Conservation (phyloP, 176 grass and related monocot species). For the Musa schizocarpa region DNA sequence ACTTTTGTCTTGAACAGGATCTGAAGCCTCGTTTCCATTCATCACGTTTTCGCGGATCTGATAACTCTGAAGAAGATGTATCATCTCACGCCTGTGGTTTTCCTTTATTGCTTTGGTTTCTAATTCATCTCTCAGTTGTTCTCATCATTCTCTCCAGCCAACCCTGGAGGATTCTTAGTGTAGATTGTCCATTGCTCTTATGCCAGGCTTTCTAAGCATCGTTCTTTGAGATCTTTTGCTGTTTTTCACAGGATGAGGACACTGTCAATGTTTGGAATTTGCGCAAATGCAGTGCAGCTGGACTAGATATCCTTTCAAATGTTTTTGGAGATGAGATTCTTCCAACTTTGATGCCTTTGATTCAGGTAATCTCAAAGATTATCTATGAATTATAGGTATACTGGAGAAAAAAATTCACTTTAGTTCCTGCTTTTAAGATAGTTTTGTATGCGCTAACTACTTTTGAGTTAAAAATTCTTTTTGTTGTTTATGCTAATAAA, state of each 20-base stretch:
- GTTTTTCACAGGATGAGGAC: conserved; percentile 69
- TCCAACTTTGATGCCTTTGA: conserved; percentile 92
- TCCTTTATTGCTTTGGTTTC: conserved; percentile 9
- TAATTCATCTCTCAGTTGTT: no score
- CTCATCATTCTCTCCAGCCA: background rate
- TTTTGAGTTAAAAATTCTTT: no score
- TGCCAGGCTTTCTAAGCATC: background rate
- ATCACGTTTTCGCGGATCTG: conserved; percentile 90
- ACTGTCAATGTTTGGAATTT: conserved; percentile 95
- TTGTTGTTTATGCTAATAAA: no score
- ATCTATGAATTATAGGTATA: background rate
- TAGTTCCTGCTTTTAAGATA: no score
- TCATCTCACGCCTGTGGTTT: conserved; percentile 22
- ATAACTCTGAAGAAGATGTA: conserved; percentile 69
- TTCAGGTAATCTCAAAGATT: conserved; percentile 47
- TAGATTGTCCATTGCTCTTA: background rate
- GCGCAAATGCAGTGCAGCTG: conserved; percentile 90
- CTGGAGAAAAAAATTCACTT: background rate
- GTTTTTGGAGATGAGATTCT: conserved; percentile 88
- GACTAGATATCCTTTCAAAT: conserved; percentile 92
- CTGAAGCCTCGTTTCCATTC: conserved; percentile 94
- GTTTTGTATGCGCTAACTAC: no score
- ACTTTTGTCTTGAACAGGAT: conserved; percentile 53
- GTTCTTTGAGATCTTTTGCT: conserved; percentile 2
- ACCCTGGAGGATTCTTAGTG: conserved; percentile 6